Conservation (phyloP, 2,329 filamentous ascomycete genomes). For the Colletotrichum shisoi region DNA sequence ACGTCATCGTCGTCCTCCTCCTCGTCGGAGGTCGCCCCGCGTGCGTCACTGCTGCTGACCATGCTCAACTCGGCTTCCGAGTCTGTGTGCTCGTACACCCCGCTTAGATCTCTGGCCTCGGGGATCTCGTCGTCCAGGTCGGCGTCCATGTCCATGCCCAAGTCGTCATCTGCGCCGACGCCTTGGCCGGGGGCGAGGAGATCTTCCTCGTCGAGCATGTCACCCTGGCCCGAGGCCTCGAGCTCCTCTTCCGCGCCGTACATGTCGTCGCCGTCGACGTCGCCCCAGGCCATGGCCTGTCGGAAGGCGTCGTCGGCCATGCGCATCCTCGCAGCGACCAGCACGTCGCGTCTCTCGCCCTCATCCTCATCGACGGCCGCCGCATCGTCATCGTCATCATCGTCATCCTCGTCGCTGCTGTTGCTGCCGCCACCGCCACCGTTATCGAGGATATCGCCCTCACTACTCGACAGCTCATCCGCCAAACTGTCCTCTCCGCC, state of each 20-base stretch:
- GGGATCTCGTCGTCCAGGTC: conserved; percentile 76
- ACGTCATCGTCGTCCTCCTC: conserved; percentile 41
- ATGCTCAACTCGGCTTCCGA: conserved; percentile 70
- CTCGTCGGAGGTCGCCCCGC: conserved; percentile 40
- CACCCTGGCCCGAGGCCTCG: conserved; percentile 64
- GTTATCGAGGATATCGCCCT: conserved; percentile 24
- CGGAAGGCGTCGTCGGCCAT: conserved; percentile 69
- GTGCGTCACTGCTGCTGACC: conserved; percentile 50
- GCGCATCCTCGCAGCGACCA: conserved; percentile 58
- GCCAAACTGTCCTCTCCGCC: conserved; percentile 45
- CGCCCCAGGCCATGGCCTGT: conserved; percentile 63
- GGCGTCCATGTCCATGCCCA: conserved; percentile 68
- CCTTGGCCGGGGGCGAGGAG: conserved; percentile 46
- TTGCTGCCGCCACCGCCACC: conserved; percentile 47
- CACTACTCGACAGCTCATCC: conserved; percentile 46
- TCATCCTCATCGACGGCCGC: conserved; percentile 46
- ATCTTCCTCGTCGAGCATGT: conserved; percentile 71
- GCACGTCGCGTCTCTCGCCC: conserved; percentile 57
- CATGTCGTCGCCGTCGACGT: conserved; percentile 57
- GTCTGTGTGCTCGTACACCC: conserved; percentile 79
- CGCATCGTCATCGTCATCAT: conserved; percentile 44
- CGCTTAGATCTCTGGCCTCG: conserved; percentile 62
- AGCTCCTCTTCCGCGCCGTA: conserved; percentile 63
- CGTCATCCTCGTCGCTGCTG: conserved; percentile 45
- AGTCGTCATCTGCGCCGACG: conserved; percentile 43